A percentile compares a stretch with the other conserved stretches of the same genome.
Conservation (phyloP, 495 filamentous ascomycete species). For the Haplographium delicatum region DNA sequence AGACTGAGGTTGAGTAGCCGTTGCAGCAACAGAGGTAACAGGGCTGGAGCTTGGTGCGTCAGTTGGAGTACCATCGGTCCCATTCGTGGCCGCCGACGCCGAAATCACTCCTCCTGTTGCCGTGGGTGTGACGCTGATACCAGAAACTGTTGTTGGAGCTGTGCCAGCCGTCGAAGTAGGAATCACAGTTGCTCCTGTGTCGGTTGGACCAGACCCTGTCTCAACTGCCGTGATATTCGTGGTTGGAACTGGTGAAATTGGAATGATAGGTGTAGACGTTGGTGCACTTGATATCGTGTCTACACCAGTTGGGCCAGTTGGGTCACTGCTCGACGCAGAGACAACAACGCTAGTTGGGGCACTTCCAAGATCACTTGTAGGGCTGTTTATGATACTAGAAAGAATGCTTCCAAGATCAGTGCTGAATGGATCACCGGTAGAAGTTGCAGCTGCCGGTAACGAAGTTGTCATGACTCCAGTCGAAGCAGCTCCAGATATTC, state of each 20-base stretch:
- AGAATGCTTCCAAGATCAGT: conserved; percentile 21
- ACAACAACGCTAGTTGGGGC: neutral
- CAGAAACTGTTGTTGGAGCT: conserved; percentile 8
- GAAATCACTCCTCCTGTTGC: no score
- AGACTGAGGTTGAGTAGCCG: no score
- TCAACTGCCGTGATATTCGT: neutral
- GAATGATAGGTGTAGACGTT: neutral
- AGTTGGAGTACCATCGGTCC: no score
- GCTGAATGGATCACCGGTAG: neutral
- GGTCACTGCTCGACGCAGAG: neutral
- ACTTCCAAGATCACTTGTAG: neutral
- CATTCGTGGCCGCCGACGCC: no score
- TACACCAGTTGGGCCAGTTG: no score
- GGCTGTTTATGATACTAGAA: conserved; percentile 10
- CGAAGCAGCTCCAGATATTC: neutral
- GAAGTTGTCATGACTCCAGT: neutral
- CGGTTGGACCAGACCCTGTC: neutral
- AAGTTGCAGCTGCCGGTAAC: conserved; percentile 15
- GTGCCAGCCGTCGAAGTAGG: neutral
- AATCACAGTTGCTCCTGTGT: neutral
- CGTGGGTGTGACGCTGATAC: conserved; percentile 14
- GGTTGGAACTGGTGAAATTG: neutral
- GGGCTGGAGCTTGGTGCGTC: no score
- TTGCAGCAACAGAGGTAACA: neutral
- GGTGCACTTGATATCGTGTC: neutral